Evolutionary conservation across 768 basidiomycete species (phyloP), one percentile per base, ranked within the genome.

Genomic region (Chalciporus sphaerocephalus): DNA sequence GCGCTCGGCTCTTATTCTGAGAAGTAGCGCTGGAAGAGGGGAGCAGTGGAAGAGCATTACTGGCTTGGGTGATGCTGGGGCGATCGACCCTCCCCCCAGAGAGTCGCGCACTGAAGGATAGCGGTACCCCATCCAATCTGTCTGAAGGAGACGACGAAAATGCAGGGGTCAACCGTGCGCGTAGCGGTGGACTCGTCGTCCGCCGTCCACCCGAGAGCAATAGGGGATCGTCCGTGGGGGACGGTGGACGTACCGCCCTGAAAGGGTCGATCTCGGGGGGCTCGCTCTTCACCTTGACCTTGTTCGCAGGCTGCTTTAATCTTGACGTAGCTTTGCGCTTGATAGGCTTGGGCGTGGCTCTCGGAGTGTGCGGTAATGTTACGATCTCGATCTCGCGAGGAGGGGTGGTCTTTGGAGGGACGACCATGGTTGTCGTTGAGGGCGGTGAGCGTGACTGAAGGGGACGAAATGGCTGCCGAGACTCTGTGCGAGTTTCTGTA

Each of bases 191-290:
- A 44, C 50, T 49, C 47, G 46, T 20, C 35, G 66, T 57, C n/a
- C 68, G 56, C 10, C 69, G 68, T 3, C 73, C 43, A 3, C 56
- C 79, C 36, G 72, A 74, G 22, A 90, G 70, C 2, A 90, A 67
- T 0, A 90, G 61, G 0, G 87, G 87, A 54, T 90, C 87, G 28
- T 90, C 87, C 1, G 78, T 78, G 3, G 87, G 87, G 42, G 84
- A 86, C 0, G 85, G 71, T 1, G 87, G 88, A 7, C 83, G 80
- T 54, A 80, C 72, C 4, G 81, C 81, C 12, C 58, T 70, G 38
- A 60, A 72, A 22, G 85, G 64, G 54, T 86, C 78, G 51, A 87
- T 69, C 15, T 78, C 76, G 0, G 85, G 85, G 4, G 77, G 74
- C 54, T 89, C 86, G 46, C 69, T 77, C 73, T 89, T 90, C 46